These are phyloP conservation scores for Corinectria fuckeliana DNA, from an alignment of 2,329 filamentous ascomycete species.

Conservation along the genomic window DNA sequence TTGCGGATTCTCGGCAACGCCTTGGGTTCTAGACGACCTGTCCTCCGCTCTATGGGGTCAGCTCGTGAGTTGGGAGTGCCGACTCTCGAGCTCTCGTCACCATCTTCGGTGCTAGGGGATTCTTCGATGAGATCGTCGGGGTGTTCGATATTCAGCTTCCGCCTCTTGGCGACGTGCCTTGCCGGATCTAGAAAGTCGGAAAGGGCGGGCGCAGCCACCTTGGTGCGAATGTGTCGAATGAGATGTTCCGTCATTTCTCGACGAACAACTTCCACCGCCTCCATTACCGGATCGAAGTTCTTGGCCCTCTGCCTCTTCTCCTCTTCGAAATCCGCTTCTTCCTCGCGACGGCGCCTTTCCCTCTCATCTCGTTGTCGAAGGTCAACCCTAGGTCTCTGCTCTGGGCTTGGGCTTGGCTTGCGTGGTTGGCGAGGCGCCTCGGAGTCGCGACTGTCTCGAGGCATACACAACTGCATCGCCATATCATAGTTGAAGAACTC, in stretches of 20 bases:
- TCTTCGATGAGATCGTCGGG: conserved; percentile 63
- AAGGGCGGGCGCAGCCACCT: conserved; percentile 81
- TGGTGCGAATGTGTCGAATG: conserved; percentile 85
- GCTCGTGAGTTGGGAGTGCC: conserved; percentile 71
- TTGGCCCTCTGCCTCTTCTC: conserved; percentile 88
- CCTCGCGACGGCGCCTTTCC: conserved; percentile 71
- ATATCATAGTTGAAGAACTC: conserved; percentile 91
- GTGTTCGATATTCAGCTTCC: conserved; percentile 78
- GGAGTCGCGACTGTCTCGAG: conserved; percentile 33
- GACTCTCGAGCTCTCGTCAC: conserved; percentile 65
- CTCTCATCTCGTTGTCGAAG: conserved; percentile 60
- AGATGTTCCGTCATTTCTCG: conserved; percentile 86
- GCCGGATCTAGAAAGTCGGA: conserved; percentile 83
- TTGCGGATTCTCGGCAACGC: conserved; percentile 80
- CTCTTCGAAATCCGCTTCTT: conserved; percentile 83
- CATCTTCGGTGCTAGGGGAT: conserved; percentile 59
- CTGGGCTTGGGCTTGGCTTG: conserved; percentile 46
- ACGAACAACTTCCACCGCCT: conserved; percentile 80
- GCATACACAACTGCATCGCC: conserved; percentile 78
- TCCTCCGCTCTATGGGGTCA: conserved; percentile 67
- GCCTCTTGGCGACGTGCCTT: conserved; percentile 79
- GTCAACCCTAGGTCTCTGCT: conserved; percentile 36
- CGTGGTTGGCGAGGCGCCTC: conserved; percentile 34
- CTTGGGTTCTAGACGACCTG: conserved; percentile 61
- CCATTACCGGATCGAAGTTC: conserved; percentile 87